Evolutionary conservation across 2,329 filamentous ascomycete genomes (phyloP).

Genomic region (Talaromyces sp.): DNA sequence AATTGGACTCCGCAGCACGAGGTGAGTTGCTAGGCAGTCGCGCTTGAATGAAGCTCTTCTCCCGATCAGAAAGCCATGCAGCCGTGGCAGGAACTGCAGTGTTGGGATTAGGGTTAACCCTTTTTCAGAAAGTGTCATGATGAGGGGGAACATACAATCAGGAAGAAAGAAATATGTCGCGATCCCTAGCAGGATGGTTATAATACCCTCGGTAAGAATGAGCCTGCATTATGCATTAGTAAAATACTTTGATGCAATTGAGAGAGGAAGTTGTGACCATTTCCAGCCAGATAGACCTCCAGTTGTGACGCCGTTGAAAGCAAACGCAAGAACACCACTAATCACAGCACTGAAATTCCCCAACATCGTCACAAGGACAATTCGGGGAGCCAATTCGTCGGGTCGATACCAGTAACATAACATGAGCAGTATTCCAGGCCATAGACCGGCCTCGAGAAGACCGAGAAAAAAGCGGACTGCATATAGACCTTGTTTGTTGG

Average conservation of each 20-base stretch:
- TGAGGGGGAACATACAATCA: conserved; percentile 23
- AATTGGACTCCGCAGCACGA: not conserved
- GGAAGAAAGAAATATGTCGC: conserved; percentile 34
- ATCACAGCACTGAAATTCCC: not conserved
- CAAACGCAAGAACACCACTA: not conserved
- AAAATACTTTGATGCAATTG: not conserved
- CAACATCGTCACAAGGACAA: not conserved
- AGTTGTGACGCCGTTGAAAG: not conserved
- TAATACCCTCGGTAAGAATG: conserved; percentile 35
- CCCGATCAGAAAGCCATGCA: not conserved
- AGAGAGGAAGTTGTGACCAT: not conserved
- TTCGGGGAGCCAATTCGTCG: not conserved
- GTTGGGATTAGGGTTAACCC: too few relatives aligned
- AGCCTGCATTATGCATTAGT: not conserved
- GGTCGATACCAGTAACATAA: not conserved
- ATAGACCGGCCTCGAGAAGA: conserved; percentile 22
- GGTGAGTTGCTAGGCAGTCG: not conserved
- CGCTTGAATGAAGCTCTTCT: not conserved
- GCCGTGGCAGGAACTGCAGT: not conserved
- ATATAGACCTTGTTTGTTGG: conserved; percentile 38
- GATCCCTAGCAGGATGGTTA: conserved; percentile 37
- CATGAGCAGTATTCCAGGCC: not conserved
- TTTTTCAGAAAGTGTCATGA: conserved; percentile 21
- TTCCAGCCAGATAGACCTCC: not conserved
- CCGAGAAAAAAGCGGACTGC: conserved; percentile 42